Percentiles rank a stretch among this genome's conserved stretches.
phyloP scores from a whole-genome alignment of 495 filamentous ascomycete genomes.

The Tuber umbilicatum region DNA sequence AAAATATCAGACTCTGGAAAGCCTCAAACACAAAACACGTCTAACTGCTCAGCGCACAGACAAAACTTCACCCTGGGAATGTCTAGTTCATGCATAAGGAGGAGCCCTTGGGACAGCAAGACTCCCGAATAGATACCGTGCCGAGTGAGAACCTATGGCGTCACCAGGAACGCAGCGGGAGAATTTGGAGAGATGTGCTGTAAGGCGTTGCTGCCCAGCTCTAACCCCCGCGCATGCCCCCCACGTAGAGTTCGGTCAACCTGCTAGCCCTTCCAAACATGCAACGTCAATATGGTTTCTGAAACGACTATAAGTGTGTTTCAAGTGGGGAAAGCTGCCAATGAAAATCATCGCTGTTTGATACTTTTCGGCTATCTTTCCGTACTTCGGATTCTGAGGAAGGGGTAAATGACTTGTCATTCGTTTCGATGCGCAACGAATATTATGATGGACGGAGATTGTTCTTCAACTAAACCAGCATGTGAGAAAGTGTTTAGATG shows the following conservation, averaged over 20 bases:
- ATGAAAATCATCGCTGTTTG: neutral
- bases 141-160: conserved; percentile 4
- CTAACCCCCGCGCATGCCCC: neutral
- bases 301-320: neutral
- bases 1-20: neutral
- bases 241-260: neutral
- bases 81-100: neutral
- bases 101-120: neutral
- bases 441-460: neutral
- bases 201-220: neutral
- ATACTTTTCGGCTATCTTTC: conserved; percentile 5
- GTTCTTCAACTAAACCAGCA: neutral
- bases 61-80: neutral
- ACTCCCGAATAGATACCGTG: neutral
- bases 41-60: neutral
- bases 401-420: conserved; percentile 2
- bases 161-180: neutral
- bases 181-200: neutral
- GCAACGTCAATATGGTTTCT: conserved; percentile 5
- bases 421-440: neutral
- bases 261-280: neutral
- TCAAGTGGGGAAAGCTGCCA: neutral
- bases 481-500: neutral
- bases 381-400: neutral
- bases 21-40: neutral